Percentiles rank a stretch among this genome's conserved stretches.
These are phyloP conservation scores for Neostapfia colusana DNA, from an alignment of 176 grass and related monocot genomes.

Conservation along the genomic window DNA sequence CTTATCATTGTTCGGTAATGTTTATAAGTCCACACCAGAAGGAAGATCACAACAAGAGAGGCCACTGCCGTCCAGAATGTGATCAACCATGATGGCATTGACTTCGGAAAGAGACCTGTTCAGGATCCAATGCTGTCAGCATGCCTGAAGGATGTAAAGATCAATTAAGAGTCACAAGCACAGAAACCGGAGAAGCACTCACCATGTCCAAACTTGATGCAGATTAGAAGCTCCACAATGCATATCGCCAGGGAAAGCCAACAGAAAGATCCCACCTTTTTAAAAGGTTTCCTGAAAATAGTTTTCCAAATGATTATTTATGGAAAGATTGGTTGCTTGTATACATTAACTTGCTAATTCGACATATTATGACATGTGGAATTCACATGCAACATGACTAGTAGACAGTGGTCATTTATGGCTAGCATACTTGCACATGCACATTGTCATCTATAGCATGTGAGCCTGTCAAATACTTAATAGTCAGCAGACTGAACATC, in stretches of 20 bases:
- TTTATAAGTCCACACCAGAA: conserved; percentile 81
- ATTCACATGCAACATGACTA: conserved; percentile 30
- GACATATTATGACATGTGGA: conserved; percentile 17
- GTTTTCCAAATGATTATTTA: conserved; percentile 15
- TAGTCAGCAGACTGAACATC: conserved; percentile 10
- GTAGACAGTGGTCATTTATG: conserved; percentile 15
- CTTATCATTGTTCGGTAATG: conserved; percentile 67
- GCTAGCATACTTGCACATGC: conserved; percentile 17
- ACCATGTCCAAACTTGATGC: conserved; percentile 95
- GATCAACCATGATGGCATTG: conserved; percentile 82
- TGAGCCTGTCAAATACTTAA: conserved; percentile 21
- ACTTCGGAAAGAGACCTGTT: conserved; percentile 82
- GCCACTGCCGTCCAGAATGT: conserved; percentile 61
- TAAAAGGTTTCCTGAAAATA: conserved; percentile 79
- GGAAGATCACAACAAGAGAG: conserved; percentile 48
- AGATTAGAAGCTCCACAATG: conserved; percentile 94
- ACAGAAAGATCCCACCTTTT: conserved; percentile 96
- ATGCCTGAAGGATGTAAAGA: background rate
- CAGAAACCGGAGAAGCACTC: background rate
- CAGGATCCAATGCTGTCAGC: conserved; percentile 15
- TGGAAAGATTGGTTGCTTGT: background rate
- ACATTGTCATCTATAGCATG: conserved; percentile 31
- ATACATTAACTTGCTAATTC: conserved; percentile 6
- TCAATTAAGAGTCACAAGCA: background rate
- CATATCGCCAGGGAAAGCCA: conserved; percentile 97